Conservation (phyloP, 208 protist genomes). For the Crithidia acanthocephali region DNA sequence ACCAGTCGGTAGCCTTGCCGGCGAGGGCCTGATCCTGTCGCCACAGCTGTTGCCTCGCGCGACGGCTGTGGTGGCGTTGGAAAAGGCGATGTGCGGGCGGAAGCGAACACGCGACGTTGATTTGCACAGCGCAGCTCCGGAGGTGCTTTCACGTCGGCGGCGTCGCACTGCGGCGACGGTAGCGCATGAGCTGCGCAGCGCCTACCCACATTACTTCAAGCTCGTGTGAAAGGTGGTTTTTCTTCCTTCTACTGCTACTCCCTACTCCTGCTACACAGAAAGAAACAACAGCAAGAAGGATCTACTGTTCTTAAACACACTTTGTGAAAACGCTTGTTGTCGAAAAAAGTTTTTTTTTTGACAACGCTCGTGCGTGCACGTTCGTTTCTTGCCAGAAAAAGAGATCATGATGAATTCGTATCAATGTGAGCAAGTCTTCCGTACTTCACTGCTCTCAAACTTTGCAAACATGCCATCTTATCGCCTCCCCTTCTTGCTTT, state of each 20-base stretch:
- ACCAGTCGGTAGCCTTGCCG: too few relatives aligned
- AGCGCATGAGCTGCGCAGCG: conserved; percentile 16
- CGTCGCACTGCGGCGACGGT: conserved; percentile 16
- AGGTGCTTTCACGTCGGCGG: conserved; percentile 1
- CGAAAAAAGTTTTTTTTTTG: too few relatives aligned
- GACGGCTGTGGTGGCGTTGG: neutral
- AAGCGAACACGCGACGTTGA: neutral
- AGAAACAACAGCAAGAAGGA: too few relatives aligned
- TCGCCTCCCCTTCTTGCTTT: too few relatives aligned
- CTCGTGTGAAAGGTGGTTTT: neutral
- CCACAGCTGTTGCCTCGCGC: neutral
- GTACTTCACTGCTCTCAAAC: too few relatives aligned
- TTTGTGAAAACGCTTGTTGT: too few relatives aligned
- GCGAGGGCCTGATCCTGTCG: neutral
- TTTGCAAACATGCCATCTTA: too few relatives aligned
- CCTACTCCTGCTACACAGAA: neutral
- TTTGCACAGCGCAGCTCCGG: neutral
- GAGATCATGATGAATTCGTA: too few relatives aligned
- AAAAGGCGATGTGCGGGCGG: neutral
- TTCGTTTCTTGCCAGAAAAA: too few relatives aligned
- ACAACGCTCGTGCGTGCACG: too few relatives aligned
- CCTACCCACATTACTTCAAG: conserved; percentile 30
- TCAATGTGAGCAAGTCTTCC: too few relatives aligned
- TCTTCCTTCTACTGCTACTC: neutral
- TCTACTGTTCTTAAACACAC: too few relatives aligned